Conservation (phyloP, 768 basidiomycete genomes). For the Leccinum boreale region DNA sequence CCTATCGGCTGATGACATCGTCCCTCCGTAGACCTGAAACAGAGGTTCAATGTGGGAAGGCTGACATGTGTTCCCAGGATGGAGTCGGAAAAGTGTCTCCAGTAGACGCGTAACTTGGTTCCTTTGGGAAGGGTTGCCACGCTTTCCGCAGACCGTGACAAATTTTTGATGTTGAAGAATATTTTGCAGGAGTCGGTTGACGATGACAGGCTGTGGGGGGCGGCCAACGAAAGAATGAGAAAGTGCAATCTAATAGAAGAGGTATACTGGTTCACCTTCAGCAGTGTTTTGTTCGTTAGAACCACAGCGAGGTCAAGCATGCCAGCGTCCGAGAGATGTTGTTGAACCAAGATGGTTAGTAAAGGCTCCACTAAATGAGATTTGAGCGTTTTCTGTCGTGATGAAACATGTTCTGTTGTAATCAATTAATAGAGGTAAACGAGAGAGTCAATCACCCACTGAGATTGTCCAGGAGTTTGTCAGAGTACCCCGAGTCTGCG, state of each 20-base stretch:
- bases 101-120: constrained; percentile 55
- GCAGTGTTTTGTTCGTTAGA: constrained; percentile 37
- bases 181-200: constrained; percentile 74
- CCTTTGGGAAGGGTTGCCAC: constrained; percentile 30
- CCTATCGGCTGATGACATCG: constrained; percentile 59
- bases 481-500: constrained; percentile 17
- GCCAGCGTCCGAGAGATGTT: constrained; percentile 44
- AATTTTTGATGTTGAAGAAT: constrained; percentile 71
- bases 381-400: constrained; percentile 32
- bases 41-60: constrained; percentile 79
- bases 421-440: not conserved
- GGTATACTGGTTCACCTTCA: constrained; percentile 55
- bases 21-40: constrained; percentile 69
- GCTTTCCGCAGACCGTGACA: constrained; percentile 40
- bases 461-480: constrained; percentile 33
- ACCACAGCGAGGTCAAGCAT: constrained; percentile 44
- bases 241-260: not conserved
- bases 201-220: constrained; percentile 52
- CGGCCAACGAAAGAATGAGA: not conserved
- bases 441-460: constrained; percentile 29
- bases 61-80: constrained; percentile 80
- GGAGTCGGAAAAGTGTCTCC: constrained; percentile 64
- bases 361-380: constrained; percentile 69
- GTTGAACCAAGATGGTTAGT: constrained; percentile 58
- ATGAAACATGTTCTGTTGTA: constrained; percentile 12